Percentiles rank a stretch among this genome's conserved stretches.
Conservation (phyloP, 306 rosid species). For the Glycyrrhiza uralensis region DNA sequence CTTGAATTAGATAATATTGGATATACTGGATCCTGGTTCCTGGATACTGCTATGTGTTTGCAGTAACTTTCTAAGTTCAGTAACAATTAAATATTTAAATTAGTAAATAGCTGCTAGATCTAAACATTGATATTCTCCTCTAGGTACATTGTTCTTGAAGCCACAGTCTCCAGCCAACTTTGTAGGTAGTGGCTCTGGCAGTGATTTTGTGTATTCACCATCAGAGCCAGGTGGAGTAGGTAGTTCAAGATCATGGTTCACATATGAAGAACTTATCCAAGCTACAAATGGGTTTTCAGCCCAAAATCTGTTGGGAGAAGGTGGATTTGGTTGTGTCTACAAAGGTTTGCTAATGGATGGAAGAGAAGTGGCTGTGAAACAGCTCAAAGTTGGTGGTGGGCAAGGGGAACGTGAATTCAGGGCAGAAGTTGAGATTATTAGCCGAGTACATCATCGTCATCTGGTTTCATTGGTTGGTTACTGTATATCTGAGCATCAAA, state of each 20-base stretch:
- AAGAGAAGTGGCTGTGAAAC: constrained; percentile 94
- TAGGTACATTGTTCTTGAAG: constrained; percentile 75
- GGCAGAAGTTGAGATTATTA: constrained; percentile 96
- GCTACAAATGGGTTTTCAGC: constrained; percentile 79
- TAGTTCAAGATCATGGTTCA: constrained; percentile 72
- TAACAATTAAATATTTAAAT: constrained; percentile 7
- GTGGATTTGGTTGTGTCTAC: constrained; percentile 98
- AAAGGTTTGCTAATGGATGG: constrained; percentile 80
- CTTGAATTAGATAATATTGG: background rate
- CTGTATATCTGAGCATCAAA: constrained; percentile 84
- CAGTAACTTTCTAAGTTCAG: constrained; percentile 7
- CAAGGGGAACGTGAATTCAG: constrained; percentile 99
- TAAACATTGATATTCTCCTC: constrained; percentile 31
- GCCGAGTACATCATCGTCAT: constrained; percentile 97
- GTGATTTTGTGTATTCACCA: constrained; percentile 56
- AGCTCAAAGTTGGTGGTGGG: constrained; percentile 84
- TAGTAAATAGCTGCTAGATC: constrained; percentile 2
- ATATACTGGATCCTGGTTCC: background rate
- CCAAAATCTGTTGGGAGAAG: constrained; percentile 83
- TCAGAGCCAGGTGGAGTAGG: constrained; percentile 69
- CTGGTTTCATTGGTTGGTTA: constrained; percentile 95
- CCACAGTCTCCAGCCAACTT: constrained; percentile 59
- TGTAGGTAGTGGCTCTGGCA: constrained; percentile 51
- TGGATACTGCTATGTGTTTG: constrained; percentile 3
- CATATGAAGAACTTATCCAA: constrained; percentile 75